These are phyloP conservation scores for Cornus florida DNA, from an alignment of 148 eudicot genomes.

Conservation along the genomic window DNA sequence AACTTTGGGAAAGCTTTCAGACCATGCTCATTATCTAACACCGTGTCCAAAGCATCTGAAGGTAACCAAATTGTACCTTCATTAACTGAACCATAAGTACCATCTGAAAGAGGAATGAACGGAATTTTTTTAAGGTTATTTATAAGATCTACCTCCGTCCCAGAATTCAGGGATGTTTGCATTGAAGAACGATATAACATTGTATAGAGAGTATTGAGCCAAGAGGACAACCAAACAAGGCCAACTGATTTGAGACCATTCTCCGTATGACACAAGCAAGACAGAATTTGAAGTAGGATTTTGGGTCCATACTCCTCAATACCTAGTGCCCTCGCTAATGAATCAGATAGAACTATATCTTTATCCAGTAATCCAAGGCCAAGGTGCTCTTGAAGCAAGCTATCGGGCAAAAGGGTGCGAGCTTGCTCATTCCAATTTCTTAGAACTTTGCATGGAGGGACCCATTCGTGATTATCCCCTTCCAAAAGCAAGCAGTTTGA, in stretches of 20 bases:
- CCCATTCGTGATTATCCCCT: slow-evolving; percentile 65
- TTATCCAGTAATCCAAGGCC: slow-evolving; percentile 75
- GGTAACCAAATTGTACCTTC: slow-evolving; percentile 86
- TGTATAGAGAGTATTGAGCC: slow-evolving; percentile 61
- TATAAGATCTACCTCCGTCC: slow-evolving; percentile 45
- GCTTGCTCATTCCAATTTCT: slow-evolving; percentile 77
- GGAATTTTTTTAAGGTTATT: slow-evolving; percentile 55
- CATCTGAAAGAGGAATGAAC: slow-evolving; percentile 85
- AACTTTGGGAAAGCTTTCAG: slow-evolving; percentile 58
- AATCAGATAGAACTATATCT: slow-evolving; percentile 63
- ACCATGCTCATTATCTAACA: slow-evolving; percentile 39
- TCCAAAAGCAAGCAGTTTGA: slow-evolving; percentile 84
- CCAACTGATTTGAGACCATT: slow-evolving; percentile 69
- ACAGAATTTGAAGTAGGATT: slow-evolving; percentile 56
- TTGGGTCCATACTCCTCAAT: slow-evolving; percentile 82
- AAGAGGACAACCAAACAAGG: slow-evolving; percentile 68
- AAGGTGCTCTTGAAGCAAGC: slow-evolving; percentile 62
- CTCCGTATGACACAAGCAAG: slow-evolving; percentile 52
- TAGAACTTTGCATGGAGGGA: slow-evolving; percentile 87
- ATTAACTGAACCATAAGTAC: slow-evolving; percentile 63
- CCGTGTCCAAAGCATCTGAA: slow-evolving; percentile 37
- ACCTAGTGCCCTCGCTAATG: slow-evolving; percentile 78
- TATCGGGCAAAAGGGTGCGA: slow-evolving; percentile 61
- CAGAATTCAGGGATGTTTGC: slow-evolving; percentile 25
- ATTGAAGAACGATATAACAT: slow-evolving; percentile 45